Evolutionary conservation across 495 filamentous ascomycete species (phyloP).

Genomic region (Extremus antarcticus): DNA sequence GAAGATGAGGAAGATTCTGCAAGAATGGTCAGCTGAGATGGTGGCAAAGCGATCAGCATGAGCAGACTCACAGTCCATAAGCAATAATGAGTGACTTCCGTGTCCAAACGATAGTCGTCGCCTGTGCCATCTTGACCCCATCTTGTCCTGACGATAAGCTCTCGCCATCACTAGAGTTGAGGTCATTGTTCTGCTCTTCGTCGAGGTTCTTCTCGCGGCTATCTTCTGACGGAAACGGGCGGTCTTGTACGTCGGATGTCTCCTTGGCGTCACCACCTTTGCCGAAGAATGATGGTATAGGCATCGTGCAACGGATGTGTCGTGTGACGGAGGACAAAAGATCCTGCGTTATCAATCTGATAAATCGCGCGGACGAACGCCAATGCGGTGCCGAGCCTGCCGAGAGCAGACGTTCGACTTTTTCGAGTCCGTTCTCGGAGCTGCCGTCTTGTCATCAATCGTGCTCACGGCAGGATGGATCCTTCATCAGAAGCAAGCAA

Average conservation of each 20-base stretch:
- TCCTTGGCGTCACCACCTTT: not conserved
- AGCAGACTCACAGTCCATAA: constrained; percentile 33
- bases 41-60: too few species aligned
- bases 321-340: too few species aligned
- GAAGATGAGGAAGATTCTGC: constrained; percentile 39
- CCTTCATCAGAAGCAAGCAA: too few species aligned
- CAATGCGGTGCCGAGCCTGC: not conserved
- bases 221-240: not conserved
- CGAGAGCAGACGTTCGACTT: too few species aligned
- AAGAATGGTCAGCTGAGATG: not conserved
- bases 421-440: not conserved
- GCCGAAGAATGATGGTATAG: not conserved
- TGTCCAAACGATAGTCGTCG: constrained; percentile 36
- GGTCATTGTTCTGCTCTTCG: not conserved
- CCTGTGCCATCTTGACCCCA: constrained; percentile 38
- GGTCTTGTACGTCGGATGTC: not conserved
- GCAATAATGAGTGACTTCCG: constrained; percentile 31
- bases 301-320: not conserved
- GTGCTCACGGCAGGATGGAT: too few species aligned
- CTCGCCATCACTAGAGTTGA: not conserved
- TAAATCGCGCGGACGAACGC: too few species aligned
- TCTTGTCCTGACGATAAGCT: constrained; percentile 5
- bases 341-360: too few species aligned
- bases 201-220: not conserved
- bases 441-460: too few species aligned